These are phyloP conservation scores for Microthlaspi erraticum DNA, from an alignment of 345 rosid species.

Conservation along the genomic window DNA sequence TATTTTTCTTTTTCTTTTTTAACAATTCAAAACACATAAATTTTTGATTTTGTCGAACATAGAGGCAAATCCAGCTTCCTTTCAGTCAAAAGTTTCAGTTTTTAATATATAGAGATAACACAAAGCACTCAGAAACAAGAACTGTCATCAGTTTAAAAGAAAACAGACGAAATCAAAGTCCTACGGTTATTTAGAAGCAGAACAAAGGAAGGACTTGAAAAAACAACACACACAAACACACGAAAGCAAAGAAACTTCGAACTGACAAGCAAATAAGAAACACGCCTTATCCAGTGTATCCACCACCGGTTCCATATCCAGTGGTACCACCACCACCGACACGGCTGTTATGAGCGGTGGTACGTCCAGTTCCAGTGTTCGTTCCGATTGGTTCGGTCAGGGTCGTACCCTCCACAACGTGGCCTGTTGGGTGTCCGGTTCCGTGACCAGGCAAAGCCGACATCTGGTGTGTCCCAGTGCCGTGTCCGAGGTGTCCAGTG, in stretches of 20 bases:
- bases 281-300: slow-evolving; percentile 34
- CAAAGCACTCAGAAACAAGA: too few species aligned
- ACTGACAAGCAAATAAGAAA: not conserved
- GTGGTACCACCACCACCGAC: slow-evolving; percentile 43
- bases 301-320: slow-evolving; percentile 50
- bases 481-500: slow-evolving; percentile 44
- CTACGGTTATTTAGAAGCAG: not conserved
- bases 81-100: not conserved
- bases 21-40: too few species aligned
- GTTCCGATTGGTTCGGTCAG: slow-evolving; percentile 45
- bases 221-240: slow-evolving; percentile 4
- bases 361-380: slow-evolving; percentile 48
- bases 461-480: slow-evolving; percentile 55
- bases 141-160: not conserved
- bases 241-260: not conserved
- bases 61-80: too few species aligned
- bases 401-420: slow-evolving; percentile 44
- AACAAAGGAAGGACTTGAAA: not conserved
- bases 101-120: not conserved
- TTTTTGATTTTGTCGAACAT: too few species aligned
- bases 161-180: slow-evolving; percentile 1
- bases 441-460: slow-evolving; percentile 59
- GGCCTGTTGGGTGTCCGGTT: slow-evolving; percentile 48
- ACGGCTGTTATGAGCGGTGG: slow-evolving; percentile 49
- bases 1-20: too few species aligned